Percentiles rank a stretch among this genome's conserved stretches.
Evolutionary conservation across 257 asterid species (phyloP).

Genomic region (Fraxinus anomala): DNA sequence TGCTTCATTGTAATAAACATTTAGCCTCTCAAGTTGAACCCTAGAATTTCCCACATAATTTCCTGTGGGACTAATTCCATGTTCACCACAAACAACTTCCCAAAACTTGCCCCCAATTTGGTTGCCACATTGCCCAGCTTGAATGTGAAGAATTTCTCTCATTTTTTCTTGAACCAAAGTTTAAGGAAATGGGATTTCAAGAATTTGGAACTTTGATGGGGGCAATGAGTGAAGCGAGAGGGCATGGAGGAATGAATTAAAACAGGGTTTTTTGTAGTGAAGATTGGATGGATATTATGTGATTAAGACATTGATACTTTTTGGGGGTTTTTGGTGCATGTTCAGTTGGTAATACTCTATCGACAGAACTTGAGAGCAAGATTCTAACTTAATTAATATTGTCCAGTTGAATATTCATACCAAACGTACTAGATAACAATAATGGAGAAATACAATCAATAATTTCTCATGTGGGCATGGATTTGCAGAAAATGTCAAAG

Average conservation of each 20-base stretch:
- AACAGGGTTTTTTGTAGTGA: conserved; percentile 41
- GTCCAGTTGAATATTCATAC: conserved; percentile 31
- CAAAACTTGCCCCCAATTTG: conserved; percentile 80
- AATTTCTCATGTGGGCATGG: conserved; percentile 59
- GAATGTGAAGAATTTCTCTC: conserved; percentile 78
- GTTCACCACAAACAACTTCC: conserved; percentile 75
- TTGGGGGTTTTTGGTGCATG: not conserved
- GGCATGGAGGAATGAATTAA: conserved; percentile 23
- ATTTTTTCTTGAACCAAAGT: conserved; percentile 24
- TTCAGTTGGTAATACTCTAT: not conserved
- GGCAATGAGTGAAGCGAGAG: not conserved
- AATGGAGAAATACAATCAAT: conserved; percentile 28
- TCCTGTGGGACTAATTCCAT: conserved; percentile 58
- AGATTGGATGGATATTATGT: conserved; percentile 3
- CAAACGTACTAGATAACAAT: conserved; percentile 10
- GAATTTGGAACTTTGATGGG: conserved; percentile 35
- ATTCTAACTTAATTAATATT: conserved; percentile 21
- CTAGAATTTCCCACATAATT: conserved; percentile 47
- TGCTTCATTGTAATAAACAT: conserved; percentile 73
- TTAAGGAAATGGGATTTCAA: not conserved
- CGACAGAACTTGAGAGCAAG: conserved; percentile 30
- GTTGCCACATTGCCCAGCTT: conserved; percentile 81
- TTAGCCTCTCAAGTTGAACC: conserved; percentile 60
- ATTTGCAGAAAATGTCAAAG: conserved; percentile 49
- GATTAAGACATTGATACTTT: conserved; percentile 46